A percentile compares a stretch with the other conserved stretches of the same genome.
Conservation (phyloP, 1,139 yeast species). For the Scheffersomyces cryptocercus region DNA sequence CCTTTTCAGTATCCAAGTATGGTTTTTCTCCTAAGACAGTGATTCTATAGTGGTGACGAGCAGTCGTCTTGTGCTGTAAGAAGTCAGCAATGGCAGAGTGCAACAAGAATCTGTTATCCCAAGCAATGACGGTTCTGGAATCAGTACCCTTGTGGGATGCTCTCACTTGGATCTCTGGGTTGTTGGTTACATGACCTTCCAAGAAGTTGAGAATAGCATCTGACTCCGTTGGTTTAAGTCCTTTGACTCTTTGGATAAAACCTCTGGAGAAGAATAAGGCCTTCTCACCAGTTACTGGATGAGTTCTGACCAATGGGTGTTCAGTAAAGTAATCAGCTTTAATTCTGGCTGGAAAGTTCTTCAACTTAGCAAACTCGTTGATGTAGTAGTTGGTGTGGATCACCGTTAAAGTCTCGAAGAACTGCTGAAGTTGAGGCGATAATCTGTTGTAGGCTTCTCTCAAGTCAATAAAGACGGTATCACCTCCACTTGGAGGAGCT, state of each 20-base stretch:
- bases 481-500: conserved; percentile 29
- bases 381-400: conserved; percentile 19
- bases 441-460: conserved; percentile 28
- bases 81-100: conserved; percentile 19
- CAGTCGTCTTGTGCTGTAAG: conserved; percentile 7
- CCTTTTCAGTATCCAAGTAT: conserved; percentile 9
- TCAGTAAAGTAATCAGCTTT: conserved; percentile 16
- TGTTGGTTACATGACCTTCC: conserved; percentile 14
- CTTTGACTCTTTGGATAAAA: conserved; percentile 16
- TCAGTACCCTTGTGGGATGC: conserved; percentile 17
- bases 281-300: conserved; percentile 22
- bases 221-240: conserved; percentile 17
- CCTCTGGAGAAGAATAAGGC: conserved; percentile 16
- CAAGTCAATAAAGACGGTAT: conserved; percentile 27
- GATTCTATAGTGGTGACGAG: conserved; percentile 20
- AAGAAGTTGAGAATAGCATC: conserved; percentile 17
- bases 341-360: conserved; percentile 10
- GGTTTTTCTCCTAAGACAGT: conserved; percentile 22
- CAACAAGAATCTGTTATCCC: conserved; percentile 19
- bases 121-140: conserved; percentile 16
- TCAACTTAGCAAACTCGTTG: conserved; percentile 10
- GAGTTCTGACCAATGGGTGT: conserved; percentile 21
- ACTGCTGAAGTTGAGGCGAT: conserved; percentile 22
- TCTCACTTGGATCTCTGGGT: conserved; percentile 20
- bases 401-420: conserved; percentile 21